phyloP scores from a whole-genome alignment of 2,329 filamentous ascomycete species.

The Penicillium psychrosexuale region DNA sequence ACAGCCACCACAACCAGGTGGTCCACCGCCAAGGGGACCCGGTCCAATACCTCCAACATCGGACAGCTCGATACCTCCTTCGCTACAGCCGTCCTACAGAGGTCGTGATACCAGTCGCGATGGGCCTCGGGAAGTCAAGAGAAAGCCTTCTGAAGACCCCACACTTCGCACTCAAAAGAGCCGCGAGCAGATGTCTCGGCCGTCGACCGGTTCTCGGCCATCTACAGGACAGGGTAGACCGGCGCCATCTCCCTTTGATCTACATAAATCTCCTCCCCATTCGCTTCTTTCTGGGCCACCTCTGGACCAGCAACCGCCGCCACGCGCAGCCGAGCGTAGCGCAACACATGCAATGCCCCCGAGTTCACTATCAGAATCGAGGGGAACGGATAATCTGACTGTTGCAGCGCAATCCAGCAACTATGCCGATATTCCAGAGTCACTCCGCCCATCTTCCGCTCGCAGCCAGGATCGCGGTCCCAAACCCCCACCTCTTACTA shows the following conservation, averaged over 20 bases:
- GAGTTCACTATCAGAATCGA: conserved; percentile 19
- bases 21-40: conserved; percentile 25
- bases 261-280: conserved; percentile 18
- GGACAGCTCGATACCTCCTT: conserved; percentile 1
- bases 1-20: conserved; percentile 5
- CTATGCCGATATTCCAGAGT: conserved; percentile 19
- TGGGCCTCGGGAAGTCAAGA: conserved; percentile 29
- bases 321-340: conserved; percentile 23
- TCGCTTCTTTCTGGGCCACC: conserved; percentile 16
- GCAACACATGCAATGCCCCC: conserved; percentile 16
- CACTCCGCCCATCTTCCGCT: conserved; percentile 27
- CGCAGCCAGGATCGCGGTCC: conserved; percentile 25
- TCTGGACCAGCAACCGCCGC: conserved; percentile 27
- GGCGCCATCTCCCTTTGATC: conserved; percentile 31
- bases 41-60: conserved; percentile 15
- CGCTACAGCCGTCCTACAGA: conserved; percentile 30
- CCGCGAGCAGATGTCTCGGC: conserved; percentile 40
- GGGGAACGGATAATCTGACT: conserved; percentile 21
- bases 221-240: conserved; percentile 19
- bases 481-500: conserved; percentile 12
- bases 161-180: conserved; percentile 37
- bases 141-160: conserved; percentile 38
- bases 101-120: conserved; percentile 39
- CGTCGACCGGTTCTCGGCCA: conserved; percentile 33
- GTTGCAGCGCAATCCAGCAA: conserved; percentile 20